Evolutionary conservation across 108 stramenopile genomes (phyloP), one percentile per base, ranked within the genome.

Genomic region (Cyclotella baltica): DNA sequence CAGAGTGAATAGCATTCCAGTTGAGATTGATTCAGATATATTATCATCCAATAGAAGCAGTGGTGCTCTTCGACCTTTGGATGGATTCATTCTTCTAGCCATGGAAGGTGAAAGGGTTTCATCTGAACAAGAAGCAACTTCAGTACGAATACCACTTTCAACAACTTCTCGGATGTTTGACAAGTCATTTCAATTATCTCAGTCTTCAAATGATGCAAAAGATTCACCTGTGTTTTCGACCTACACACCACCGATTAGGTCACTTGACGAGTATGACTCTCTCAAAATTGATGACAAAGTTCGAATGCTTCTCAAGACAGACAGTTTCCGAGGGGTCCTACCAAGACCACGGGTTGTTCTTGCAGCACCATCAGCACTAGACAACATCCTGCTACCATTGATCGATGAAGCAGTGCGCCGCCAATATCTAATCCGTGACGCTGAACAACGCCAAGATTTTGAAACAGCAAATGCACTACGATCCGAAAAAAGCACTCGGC

Each of bases 361-460:
- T 56, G 43, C 72, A n/a, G 71, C 73, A 1, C 83, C 83, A 34
- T 71, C 78, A 9, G 80, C 89, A 0, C 62, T 96, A 73, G 92
- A 96, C 76, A 74, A 88, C 27, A 58, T 94, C 29, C 77, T 96
- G 27, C 35, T 96, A n/a, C 93, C 93, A 22, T 56, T 89, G 53
- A 83, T 96, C 56, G 96, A 96, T 71, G 93, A 94, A 80, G 80
- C 88, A 2, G 88, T 92, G 0, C 93, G 96, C 40, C 78, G 88
- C 0, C 89, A 92, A 36, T 86, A 85, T 77, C 70, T 67, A 18
- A 89, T 97, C 29, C 81, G 93, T 51, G 89, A 92, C 65, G 95
- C 95, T 0, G 78, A 88, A 70, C 72, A 73, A 18, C 70, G 70
- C 19, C 85, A 87, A 0, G 93, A 96, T 72, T 74, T 80, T 22